Evolutionary conservation across 768 basidiomycete genomes (phyloP).

Genomic region (Fomitopsis serialis): DNA sequence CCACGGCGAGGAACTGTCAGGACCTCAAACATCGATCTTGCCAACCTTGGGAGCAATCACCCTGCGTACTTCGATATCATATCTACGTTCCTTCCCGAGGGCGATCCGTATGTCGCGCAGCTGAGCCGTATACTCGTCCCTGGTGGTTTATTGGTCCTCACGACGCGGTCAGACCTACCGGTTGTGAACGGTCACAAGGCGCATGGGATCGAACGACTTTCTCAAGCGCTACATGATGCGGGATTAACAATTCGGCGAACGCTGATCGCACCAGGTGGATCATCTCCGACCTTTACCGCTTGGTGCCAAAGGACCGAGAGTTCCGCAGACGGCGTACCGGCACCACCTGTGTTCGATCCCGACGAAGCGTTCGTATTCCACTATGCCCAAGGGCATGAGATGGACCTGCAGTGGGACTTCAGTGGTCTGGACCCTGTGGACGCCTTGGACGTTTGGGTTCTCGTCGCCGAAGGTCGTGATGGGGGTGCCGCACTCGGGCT

Average conservation of each 20-base stretch:
- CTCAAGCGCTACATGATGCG: too few relatives aligned
- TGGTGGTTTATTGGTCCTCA: not conserved
- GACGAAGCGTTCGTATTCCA: not conserved
- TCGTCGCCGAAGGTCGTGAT: slow-evolving; percentile 8
- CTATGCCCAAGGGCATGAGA: slow-evolving; percentile 17
- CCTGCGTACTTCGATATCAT: not conserved
- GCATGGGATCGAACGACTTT: too few relatives aligned
- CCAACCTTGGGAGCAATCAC: too few relatives aligned
- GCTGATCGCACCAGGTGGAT: too few relatives aligned
- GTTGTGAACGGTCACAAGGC: not conserved
- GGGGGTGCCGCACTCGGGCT: slow-evolving; percentile 28
- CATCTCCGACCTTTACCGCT: too few relatives aligned
- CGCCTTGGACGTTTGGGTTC: not conserved
- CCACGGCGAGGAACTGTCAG: too few relatives aligned
- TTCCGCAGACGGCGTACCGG: not conserved
- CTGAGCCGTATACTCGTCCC: not conserved
- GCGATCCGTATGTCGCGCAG: not conserved
- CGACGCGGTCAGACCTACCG: not conserved
- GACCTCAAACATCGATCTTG: too few relatives aligned
- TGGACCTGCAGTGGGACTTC: slow-evolving; percentile 13
- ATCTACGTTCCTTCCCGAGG: not conserved
- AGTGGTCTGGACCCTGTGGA: not conserved
- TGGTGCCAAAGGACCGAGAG: too few relatives aligned
- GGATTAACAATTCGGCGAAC: too few relatives aligned
- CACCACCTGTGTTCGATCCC: not conserved